These are phyloP conservation scores for Castanospermum australe DNA, from an alignment of 306 rosid genomes.

Conservation along the genomic window DNA sequence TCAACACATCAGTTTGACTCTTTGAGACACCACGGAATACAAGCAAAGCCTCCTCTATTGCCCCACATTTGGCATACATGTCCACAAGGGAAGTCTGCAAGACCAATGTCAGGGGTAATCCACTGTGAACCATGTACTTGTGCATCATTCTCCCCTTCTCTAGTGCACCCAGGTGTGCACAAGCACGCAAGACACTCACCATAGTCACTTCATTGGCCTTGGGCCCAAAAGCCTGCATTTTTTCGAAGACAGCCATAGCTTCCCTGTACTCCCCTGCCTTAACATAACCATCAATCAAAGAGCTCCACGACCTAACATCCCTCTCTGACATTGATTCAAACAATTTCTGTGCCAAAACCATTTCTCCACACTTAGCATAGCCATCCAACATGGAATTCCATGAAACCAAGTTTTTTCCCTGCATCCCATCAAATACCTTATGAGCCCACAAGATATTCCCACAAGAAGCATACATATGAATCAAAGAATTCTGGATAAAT, in stretches of 20 bases:
- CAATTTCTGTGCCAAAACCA: constrained; percentile 51
- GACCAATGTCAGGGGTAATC: constrained; percentile 54
- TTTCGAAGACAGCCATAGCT: constrained; percentile 59
- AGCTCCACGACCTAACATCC: constrained; percentile 84
- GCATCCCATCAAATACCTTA: constrained; percentile 53
- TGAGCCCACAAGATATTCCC: constrained; percentile 52
- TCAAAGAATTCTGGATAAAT: constrained; percentile 64
- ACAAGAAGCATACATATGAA: constrained; percentile 74
- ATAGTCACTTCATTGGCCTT: constrained; percentile 74
- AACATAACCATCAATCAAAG: constrained; percentile 69
- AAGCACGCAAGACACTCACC: constrained; percentile 79
- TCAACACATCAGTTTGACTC: constrained; percentile 57
- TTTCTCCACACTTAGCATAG: constrained; percentile 66
- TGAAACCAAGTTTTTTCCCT: constrained; percentile 53
- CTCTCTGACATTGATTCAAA: constrained; percentile 61
- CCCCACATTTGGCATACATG: constrained; percentile 91
- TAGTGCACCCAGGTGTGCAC: constrained; percentile 73
- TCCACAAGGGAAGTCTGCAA: constrained; percentile 77
- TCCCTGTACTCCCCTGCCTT: constrained; percentile 57
- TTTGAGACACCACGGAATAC: constrained; percentile 44
- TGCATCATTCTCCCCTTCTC: constrained; percentile 64
- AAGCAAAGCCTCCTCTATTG: constrained; percentile 61
- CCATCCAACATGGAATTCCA: constrained; percentile 87
- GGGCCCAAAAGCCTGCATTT: constrained; percentile 51
- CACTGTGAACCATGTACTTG: constrained; percentile 43